Percentiles rank a stretch among this genome's conserved stretches.
These are phyloP conservation scores for Irpex sp. DNA, from an alignment of 1,284 basidiomycete genomes.

Conservation along the genomic window DNA sequence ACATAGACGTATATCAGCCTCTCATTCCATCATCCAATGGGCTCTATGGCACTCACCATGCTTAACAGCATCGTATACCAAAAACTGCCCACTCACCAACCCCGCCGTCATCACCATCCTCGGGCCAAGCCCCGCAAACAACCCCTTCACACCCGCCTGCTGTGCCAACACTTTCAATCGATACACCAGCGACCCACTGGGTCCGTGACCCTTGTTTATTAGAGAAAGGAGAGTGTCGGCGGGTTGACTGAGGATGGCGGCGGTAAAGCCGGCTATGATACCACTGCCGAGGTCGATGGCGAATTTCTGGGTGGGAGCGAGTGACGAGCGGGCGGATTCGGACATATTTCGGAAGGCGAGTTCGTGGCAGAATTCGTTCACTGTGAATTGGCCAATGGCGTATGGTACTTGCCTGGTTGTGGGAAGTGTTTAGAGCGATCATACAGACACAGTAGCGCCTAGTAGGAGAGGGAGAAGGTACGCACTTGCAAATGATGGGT, in stretches of 20 bases:
- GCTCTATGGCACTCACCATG: conserved; percentile 36
- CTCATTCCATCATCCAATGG: not conserved
- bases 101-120: conserved; percentile 87
- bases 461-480: not conserved
- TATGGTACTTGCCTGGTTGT: conserved; percentile 74
- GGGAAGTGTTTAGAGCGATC: not conserved
- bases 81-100: conserved; percentile 75
- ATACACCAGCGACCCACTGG: conserved; percentile 66
- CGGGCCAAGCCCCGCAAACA: conserved; percentile 84
- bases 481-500: conserved; percentile 85
- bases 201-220: conserved; percentile 88
- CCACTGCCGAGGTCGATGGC: conserved; percentile 78
- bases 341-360: conserved; percentile 69
- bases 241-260: conserved; percentile 82
- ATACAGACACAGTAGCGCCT: too few relatives aligned
- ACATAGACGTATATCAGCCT: not conserved
- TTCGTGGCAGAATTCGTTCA: conserved; percentile 89
- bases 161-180: conserved; percentile 52
- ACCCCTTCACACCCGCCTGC: conserved; percentile 59
- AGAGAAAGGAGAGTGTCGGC: conserved; percentile 70
- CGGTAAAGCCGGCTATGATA: conserved; percentile 82
- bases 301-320: conserved; percentile 56
- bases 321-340: conserved; percentile 57
- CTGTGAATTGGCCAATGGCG: conserved; percentile 84
- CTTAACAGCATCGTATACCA: conserved; percentile 76